Evolutionary conservation across 2,329 filamentous ascomycete species (phyloP), one percentile per base, ranked within the genome.

Genomic region (Verticillium albo-atrum): DNA sequence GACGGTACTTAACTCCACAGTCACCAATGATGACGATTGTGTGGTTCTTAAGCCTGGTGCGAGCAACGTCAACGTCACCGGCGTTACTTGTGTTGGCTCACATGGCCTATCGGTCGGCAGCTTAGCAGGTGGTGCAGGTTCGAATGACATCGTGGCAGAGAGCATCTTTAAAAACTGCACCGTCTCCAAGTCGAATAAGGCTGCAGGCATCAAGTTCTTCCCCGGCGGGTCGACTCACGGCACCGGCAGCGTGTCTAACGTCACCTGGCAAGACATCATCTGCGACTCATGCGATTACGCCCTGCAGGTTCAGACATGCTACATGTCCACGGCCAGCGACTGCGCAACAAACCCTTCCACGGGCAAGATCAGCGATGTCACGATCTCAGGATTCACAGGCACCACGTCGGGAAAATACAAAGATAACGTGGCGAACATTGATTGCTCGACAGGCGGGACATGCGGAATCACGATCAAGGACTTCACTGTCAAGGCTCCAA

Each of bases 51-150:
- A 79, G 61, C 72, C 73, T 0, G 74, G 75, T 10, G 67, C 71
- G 1, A 68, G 72, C 57, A 74, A 76, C 52, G 68, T 77, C 26
- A 74, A 71, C 2, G 74, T 80, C 5, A 66, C 70, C 17, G 69
- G 68, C 4, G 71, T 81, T 26, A 74, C 72, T 37, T 82, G 79
- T 66, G 75, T 69, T 3, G 77, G 78, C 17, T 77, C 75, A 9
- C 79, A 80, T 54, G 78, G 79, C 7, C 64, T 82, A 9, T 79
- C 75, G 1, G 77, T 82, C 5, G 79, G 79, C 4, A 78, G 75
- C 2, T 67, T 81, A 6, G 79, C 78, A 0, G 73, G 73, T 42
- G 66, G 65, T 7, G 66, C 66, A 6, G 62, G 63, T 4, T 58
- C 54, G 50, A 67, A 69, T n/a, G 77, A 80, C 60, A 70, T 68